A percentile compares a stretch with the other conserved stretches of the same genome.
phyloP scores from a whole-genome alignment of 345 rosid species.

The Combretum micranthum region DNA sequence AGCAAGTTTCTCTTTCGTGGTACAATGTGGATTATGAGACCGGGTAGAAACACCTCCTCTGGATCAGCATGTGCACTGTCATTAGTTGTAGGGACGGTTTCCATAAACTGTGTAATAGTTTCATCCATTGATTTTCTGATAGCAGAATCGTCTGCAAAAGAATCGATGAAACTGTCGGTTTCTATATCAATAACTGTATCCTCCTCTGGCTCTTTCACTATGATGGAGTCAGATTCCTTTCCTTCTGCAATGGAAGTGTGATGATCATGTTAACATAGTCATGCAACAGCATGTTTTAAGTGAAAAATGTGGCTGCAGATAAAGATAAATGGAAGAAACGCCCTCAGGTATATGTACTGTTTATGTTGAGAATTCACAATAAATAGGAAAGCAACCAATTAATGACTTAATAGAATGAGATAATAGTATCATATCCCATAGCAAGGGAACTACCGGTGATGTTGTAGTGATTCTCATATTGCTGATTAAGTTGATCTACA shows the following conservation, averaged over 20 bases:
- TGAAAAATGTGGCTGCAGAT: too few relatives aligned
- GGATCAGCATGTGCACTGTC: constrained; percentile 27
- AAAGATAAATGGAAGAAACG: too few relatives aligned
- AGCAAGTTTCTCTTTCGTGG: constrained; percentile 20
- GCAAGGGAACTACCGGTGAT: not conserved
- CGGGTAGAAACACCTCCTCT: constrained; percentile 71
- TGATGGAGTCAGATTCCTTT: constrained; percentile 2
- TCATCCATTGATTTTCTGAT: constrained; percentile 22
- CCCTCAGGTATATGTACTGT: too few relatives aligned
- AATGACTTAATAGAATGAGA: too few relatives aligned
- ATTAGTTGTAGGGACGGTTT: constrained; percentile 37
- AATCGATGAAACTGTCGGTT: constrained; percentile 19
- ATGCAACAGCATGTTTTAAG: too few relatives aligned
- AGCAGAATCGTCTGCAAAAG: constrained; percentile 10
- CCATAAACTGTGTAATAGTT: constrained; percentile 58
- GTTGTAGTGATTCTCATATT: constrained; percentile 14
- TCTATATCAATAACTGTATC: constrained; percentile 12
- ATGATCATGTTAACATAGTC: constrained; percentile 2
- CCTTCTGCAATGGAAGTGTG: constrained; percentile 7
- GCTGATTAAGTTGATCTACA: constrained; percentile 15
- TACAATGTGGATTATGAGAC: constrained; percentile 68
- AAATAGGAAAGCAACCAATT: too few relatives aligned
- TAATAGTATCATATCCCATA: not conserved
- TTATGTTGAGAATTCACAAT: too few relatives aligned
- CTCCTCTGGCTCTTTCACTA: not conserved